Evolutionary conservation across 1,139 yeast genomes (phyloP).

Genomic region (Lodderomyces margitis): DNA sequence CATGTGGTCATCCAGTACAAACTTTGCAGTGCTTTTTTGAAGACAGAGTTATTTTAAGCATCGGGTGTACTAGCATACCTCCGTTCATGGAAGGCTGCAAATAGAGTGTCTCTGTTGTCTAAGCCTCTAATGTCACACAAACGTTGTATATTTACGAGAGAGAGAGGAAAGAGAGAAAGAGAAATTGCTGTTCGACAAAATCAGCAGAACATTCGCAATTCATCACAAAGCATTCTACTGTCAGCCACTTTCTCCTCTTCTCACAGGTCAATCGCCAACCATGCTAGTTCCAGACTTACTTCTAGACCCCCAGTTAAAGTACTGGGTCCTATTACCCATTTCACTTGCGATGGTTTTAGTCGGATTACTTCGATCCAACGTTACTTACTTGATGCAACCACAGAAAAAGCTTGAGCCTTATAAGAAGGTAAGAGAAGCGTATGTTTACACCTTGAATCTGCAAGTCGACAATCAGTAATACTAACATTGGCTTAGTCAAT

Average conservation of each 20-base stretch:
- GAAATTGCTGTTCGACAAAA: too few species aligned
- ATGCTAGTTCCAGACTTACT: constrained; percentile 34
- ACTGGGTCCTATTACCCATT: constrained; percentile 91
- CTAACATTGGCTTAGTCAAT: constrained; percentile 29
- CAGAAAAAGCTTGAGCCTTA: constrained; percentile 53
- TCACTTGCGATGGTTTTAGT: constrained; percentile 86
- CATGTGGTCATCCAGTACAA: not conserved
- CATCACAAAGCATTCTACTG: too few species aligned
- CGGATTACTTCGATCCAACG: constrained; percentile 76
- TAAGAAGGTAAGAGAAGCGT: constrained; percentile 60
- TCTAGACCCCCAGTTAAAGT: constrained; percentile 77
- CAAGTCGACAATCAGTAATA: not conserved
- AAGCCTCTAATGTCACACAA: too few species aligned
- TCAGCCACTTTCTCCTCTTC: too few species aligned
- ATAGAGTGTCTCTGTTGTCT: too few species aligned
- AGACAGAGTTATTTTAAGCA: too few species aligned
- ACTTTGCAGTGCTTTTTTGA: not conserved
- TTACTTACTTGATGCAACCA: constrained; percentile 59
- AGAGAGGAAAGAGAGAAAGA: too few species aligned
- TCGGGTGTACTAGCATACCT: too few species aligned
- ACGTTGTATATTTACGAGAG: too few species aligned
- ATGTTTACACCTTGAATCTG: constrained; percentile 22
- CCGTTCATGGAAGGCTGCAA: too few species aligned
- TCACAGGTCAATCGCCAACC: not conserved
- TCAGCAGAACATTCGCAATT: too few species aligned